Percentiles rank a stretch among this genome's conserved stretches.
Evolutionary conservation across 2,329 filamentous ascomycete genomes (phyloP).

Genomic region (Mollisiaceae sp.): DNA sequence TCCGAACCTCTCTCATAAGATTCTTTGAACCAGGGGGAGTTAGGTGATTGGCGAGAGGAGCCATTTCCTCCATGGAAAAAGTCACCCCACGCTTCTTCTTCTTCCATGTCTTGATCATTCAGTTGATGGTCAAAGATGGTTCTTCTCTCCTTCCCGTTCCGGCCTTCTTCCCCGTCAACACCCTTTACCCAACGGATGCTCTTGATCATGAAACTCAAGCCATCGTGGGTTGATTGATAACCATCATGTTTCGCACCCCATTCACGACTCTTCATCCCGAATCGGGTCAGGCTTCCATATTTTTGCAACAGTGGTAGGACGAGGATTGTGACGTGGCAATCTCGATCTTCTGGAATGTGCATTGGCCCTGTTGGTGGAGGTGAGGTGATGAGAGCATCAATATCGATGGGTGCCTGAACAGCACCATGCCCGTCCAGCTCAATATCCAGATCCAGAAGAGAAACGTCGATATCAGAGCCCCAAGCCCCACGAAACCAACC

Average conservation of each 20-base stretch:
- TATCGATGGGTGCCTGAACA: slow-evolving; percentile 35
- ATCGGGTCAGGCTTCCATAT: slow-evolving; percentile 76
- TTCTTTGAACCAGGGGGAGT: slow-evolving; percentile 22
- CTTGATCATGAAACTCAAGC: slow-evolving; percentile 83
- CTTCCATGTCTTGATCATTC: slow-evolving; percentile 31
- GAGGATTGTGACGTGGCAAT: slow-evolving; percentile 85
- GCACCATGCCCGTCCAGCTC: slow-evolving; percentile 39
- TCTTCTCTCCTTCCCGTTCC: slow-evolving; percentile 48
- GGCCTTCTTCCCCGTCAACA: slow-evolving; percentile 54
- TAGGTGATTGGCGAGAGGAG: neutral
- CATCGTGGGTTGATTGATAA: slow-evolving; percentile 46
- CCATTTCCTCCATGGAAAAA: slow-evolving; percentile 22
- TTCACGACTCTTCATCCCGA: slow-evolving; percentile 80
- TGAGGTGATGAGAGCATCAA: slow-evolving; percentile 47
- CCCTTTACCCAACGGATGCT: slow-evolving; percentile 87
- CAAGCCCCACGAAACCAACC: slow-evolving; percentile 93
- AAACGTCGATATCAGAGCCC: slow-evolving; percentile 75
- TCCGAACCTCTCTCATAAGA: slow-evolving; percentile 1
- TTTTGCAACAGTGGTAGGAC: slow-evolving; percentile 79
- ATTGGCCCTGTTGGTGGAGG: slow-evolving; percentile 68
- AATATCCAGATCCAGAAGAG: slow-evolving; percentile 64
- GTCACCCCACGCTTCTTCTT: slow-evolving; percentile 25
- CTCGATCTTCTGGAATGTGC: slow-evolving; percentile 68
- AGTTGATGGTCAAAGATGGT: slow-evolving; percentile 29
- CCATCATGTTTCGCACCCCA: slow-evolving; percentile 65